Conservation (phyloP, 2,329 filamentous ascomycete genomes). For the Diaporthe ampelina region DNA sequence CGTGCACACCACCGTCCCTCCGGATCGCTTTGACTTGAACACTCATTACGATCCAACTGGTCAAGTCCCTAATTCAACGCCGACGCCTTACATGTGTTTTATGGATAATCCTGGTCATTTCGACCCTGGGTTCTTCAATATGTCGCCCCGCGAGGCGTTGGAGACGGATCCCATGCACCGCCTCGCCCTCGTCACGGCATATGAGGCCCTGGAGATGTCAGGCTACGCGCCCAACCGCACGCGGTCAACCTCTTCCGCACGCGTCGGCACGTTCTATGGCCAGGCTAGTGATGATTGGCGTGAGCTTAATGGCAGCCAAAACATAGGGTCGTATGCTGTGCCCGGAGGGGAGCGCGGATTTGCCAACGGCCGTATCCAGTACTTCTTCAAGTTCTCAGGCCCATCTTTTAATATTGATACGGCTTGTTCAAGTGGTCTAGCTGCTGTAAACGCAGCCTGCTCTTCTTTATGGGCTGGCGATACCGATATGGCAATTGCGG, state of each 20-base stretch:
- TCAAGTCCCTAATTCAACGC: slow-evolving; percentile 54
- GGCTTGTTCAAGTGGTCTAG: slow-evolving; percentile 54
- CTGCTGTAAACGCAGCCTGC: slow-evolving; percentile 65
- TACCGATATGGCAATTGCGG: slow-evolving; percentile 75
- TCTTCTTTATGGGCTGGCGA: slow-evolving; percentile 75
- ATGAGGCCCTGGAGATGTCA: too few species aligned
- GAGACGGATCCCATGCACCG: slow-evolving; percentile 36
- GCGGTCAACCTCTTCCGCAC: slow-evolving; percentile 46
- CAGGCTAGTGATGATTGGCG: slow-evolving; percentile 66
- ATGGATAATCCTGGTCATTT: slow-evolving; percentile 24
- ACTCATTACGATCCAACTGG: slow-evolving; percentile 45
- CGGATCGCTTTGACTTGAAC: slow-evolving; percentile 18
- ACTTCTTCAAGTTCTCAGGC: slow-evolving; percentile 52
- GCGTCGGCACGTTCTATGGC: slow-evolving; percentile 76
- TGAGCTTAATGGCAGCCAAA: slow-evolving; percentile 69
- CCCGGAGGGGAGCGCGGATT: slow-evolving; percentile 48
- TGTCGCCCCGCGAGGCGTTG: slow-evolving; percentile 33
- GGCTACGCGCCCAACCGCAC: slow-evolving; percentile 40
- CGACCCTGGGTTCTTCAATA: slow-evolving; percentile 38
- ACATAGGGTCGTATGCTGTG: slow-evolving; percentile 41
- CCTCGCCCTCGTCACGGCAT: slow-evolving; percentile 7
- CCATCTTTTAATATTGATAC: slow-evolving; percentile 54
- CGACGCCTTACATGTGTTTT: slow-evolving; percentile 64
- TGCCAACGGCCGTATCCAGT: slow-evolving; percentile 53
- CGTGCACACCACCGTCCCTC: slow-evolving; percentile 42